Base-by-base conservation (phyloP, 2,329 filamentous ascomycete species). In the Colletotrichum incanum region DNA sequence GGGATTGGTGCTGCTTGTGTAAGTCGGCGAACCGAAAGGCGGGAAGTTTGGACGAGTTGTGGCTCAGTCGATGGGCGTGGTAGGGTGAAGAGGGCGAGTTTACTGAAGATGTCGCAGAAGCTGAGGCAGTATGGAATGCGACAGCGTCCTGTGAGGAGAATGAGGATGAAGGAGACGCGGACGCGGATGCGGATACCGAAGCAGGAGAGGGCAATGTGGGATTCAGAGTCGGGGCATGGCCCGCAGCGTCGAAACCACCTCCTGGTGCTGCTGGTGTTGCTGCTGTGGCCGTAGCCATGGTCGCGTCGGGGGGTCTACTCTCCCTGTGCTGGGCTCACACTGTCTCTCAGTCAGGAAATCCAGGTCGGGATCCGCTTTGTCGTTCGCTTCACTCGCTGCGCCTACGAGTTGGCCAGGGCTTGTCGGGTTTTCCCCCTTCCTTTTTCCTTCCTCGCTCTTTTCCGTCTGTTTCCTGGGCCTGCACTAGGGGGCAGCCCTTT, bases 1-100 rank as follows among this genome's bases (percentile, higher is more conserved):
- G 52, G 61, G 55, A 67, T 62, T 66, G 82, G 79, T 59, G 80
- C 71, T 81, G 80, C 71, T 81, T 82, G 67, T 80, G 81, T 66
- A 86, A 80, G 79, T 89, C 87, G 74, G 83, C 85, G 77, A 88
- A 87, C 71, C 87, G 87, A 78, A 86, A 88, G 28, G 87, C 84
- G 37, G 88, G 87, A 74, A 89, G 80, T 76, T 89, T 89, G 73
- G 87, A 89, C 49, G 87, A 85, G 76, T 84, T 89, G 79, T 89
- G 85, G 77, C 78, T 86, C 74, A 87, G 86, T 66, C 87, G 86
- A 79, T 89, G 87, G 55, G 80, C 79, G 75, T 89, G 86, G 72
- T 66, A 77, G 72, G 61, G 72, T 34, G 59, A 66, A n/a, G 66
- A 78, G 73, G 69, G 73, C 75, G 64, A 74, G 63, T 59, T 43